These are phyloP conservation scores for Phaffia australis DNA, from an alignment of 768 basidiomycete species.

Conservation along the genomic window DNA sequence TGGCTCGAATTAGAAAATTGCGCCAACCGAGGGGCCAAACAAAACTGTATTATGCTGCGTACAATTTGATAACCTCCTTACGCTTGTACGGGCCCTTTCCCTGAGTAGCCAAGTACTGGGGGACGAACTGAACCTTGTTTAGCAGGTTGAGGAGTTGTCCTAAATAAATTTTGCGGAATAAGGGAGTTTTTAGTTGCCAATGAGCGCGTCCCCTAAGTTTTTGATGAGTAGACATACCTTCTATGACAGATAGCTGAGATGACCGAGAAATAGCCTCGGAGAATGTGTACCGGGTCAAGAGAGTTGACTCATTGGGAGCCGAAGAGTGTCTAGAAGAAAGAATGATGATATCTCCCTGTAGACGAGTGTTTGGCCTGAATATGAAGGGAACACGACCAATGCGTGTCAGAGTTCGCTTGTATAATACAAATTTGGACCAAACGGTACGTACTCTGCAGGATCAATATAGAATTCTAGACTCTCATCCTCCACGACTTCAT, in stretches of 20 bases:
- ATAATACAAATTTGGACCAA: not conserved
- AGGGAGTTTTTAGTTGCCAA: not conserved
- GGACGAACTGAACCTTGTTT: not conserved
- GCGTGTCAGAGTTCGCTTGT: not conserved
- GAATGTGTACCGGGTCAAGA: conserved; percentile 17
- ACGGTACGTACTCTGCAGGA: conserved; percentile 14
- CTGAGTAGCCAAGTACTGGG: conserved; percentile 10
- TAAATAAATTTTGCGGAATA: not conserved
- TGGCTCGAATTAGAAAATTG: not conserved
- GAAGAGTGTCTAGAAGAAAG: conserved; percentile 7
- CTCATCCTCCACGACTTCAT: conserved; percentile 18
- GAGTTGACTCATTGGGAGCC: not conserved
- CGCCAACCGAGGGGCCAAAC: too few species aligned
- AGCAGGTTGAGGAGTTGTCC: conserved; percentile 10
- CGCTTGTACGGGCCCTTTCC: conserved; percentile 21
- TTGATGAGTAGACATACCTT: not conserved
- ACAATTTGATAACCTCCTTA: conserved; percentile 22
- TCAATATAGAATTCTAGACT: conserved; percentile 17
- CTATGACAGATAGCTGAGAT: conserved; percentile 18
- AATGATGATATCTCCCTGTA: conserved; percentile 17
- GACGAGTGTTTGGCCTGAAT: conserved; percentile 6
- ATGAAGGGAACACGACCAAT: not conserved
- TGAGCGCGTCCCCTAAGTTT: too few species aligned
- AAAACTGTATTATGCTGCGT: not conserved
- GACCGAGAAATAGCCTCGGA: conserved; percentile 21